These are phyloP conservation scores for Triticum monococcum DNA, from an alignment of 176 grass and related monocot genomes.

Conservation along the genomic window DNA sequence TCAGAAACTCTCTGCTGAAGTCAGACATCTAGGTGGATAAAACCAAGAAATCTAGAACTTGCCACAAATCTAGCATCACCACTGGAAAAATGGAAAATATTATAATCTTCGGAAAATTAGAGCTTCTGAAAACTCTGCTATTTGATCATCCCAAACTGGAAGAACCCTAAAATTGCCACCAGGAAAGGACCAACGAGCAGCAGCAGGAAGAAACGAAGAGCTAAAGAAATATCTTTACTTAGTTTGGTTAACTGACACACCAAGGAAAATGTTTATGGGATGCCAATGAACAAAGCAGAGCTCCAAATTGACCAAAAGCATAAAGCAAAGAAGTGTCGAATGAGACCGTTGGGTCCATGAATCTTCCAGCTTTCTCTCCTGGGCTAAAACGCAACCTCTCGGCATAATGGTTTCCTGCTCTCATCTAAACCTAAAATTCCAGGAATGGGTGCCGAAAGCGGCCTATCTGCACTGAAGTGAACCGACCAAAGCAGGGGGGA, in stretches of 20 bases:
- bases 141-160: not conserved
- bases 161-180: not conserved
- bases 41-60: not conserved
- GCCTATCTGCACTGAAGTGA: not conserved
- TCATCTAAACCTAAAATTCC: not conserved
- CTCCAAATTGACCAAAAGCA: not conserved
- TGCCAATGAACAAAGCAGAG: not conserved
- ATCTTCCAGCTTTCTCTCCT: not conserved
- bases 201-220: not conserved
- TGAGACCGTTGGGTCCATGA: not conserved
- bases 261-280: not conserved
- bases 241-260: not conserved
- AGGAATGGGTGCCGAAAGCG: not conserved
- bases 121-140: not conserved
- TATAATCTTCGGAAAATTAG: not conserved
- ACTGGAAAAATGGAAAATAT: not conserved
- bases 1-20: not conserved
- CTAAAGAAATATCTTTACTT: not conserved
- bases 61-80: not conserved
- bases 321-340: not conserved
- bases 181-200: not conserved
- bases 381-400: not conserved
- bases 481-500: not conserved
- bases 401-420: not conserved
- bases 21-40: not conserved